These are phyloP conservation scores for Candida gorgasii DNA, from an alignment of 805 yeast species.

Conservation along the genomic window DNA sequence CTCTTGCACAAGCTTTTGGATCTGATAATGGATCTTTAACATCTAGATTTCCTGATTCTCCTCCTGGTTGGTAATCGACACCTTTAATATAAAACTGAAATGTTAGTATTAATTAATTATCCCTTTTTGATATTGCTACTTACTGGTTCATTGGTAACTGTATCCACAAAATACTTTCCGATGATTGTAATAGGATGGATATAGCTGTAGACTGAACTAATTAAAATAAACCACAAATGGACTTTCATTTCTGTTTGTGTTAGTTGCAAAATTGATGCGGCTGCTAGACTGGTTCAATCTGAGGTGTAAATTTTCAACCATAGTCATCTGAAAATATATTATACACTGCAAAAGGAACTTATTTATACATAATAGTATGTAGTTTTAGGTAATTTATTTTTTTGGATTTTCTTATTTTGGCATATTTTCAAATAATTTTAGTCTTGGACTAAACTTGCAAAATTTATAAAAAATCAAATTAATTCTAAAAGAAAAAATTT, in stretches of 20 bases:
- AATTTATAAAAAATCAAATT: too few species aligned
- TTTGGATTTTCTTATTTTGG: too few species aligned
- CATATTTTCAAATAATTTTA: too few species aligned
- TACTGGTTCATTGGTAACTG: conserved; percentile 73
- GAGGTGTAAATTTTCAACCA: too few species aligned
- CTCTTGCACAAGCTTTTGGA: conserved; percentile 73
- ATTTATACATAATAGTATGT: too few species aligned
- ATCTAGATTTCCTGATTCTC: conserved; percentile 70
- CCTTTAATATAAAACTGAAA: conserved; percentile 77
- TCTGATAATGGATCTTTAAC: conserved; percentile 75
- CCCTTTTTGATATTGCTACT: conserved; percentile 15
- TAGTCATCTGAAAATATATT: too few species aligned
- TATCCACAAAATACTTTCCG: conserved; percentile 74
- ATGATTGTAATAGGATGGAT: conserved; percentile 68
- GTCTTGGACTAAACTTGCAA: too few species aligned
- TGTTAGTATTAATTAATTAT: conserved; percentile 15
- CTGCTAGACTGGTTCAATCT: too few species aligned
- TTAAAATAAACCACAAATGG: not conserved
- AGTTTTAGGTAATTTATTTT: too few species aligned
- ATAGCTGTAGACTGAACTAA: conserved; percentile 11
- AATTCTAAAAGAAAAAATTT: too few species aligned
- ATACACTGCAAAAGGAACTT: too few species aligned
- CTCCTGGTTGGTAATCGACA: conserved; percentile 96
- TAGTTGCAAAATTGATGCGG: conserved; percentile 4
- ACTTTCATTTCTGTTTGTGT: conserved; percentile 2